These are phyloP conservation scores for Leishmania tropica DNA, from an alignment of 208 protist genomes.

Conservation along the genomic window DNA sequence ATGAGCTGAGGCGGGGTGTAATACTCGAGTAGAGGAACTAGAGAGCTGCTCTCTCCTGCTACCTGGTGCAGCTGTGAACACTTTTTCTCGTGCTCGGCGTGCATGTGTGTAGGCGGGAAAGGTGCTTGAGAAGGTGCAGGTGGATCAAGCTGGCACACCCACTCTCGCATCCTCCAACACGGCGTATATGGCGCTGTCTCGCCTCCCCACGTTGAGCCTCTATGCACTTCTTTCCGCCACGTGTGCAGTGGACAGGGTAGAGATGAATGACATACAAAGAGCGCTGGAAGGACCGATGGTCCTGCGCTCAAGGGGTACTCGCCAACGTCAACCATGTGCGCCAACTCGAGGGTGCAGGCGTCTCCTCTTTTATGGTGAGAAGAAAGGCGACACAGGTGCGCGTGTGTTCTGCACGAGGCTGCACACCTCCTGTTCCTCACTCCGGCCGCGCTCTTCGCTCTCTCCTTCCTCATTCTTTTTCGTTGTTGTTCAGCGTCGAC, in stretches of 20 bases:
- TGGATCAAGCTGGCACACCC: not conserved
- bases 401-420: not conserved
- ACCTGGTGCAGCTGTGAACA: slow-evolving; percentile 4
- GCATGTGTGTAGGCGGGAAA: not conserved
- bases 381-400: not conserved
- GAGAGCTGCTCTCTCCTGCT: not conserved
- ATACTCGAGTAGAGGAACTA: slow-evolving; percentile 39
- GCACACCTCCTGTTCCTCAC: not conserved
- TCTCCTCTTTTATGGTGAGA: not conserved
- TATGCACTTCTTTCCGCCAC: not conserved
- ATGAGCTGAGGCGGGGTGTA: slow-evolving; percentile 80
- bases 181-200: not conserved
- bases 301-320: not conserved
- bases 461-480: slow-evolving; percentile 10
- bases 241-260: not conserved
- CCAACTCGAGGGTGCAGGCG: not conserved
- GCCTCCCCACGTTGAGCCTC: not conserved
- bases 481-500: not conserved
- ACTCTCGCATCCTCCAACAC: not conserved
- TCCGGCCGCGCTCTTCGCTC: not conserved
- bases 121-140: not conserved
- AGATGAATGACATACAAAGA: not conserved
- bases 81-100: slow-evolving; percentile 5
- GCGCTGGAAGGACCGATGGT: not conserved
- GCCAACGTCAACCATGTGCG: not conserved